phyloP scores from a whole-genome alignment of 148 eudicot genomes.

The Nyssa sinensis region DNA sequence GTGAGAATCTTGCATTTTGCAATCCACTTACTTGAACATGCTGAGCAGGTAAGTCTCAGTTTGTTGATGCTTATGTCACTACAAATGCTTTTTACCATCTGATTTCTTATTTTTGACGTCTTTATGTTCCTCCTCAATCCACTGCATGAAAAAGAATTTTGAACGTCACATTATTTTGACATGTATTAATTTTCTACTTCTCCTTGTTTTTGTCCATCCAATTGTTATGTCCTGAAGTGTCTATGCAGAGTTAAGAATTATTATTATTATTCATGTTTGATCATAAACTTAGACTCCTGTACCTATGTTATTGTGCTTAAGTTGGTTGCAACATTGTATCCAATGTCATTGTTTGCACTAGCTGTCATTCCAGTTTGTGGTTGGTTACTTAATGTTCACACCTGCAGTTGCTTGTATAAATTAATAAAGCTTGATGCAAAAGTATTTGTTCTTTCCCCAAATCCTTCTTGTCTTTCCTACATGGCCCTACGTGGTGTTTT shows the following conservation, averaged over 20 bases:
- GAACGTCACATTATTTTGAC: background rate
- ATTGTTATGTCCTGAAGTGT: background rate
- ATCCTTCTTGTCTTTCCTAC: too few relatives aligned
- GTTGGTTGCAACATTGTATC: too few relatives aligned
- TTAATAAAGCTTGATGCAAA: background rate
- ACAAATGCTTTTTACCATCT: background rate
- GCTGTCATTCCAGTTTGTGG: background rate
- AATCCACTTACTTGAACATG: slow-evolving; percentile 58
- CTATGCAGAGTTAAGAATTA: too few relatives aligned
- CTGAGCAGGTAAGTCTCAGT: slow-evolving; percentile 49
- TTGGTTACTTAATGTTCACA: background rate
- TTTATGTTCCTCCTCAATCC: background rate
- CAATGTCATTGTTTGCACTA: background rate
- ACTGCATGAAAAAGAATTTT: background rate
- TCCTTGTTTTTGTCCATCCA: background rate
- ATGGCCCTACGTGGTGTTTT: too few relatives aligned
- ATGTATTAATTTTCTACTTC: too few relatives aligned
- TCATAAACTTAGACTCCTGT: too few relatives aligned
- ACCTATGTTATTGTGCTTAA: too few relatives aligned
- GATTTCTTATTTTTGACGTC: background rate
- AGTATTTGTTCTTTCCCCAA: background rate
- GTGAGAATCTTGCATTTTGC: slow-evolving; percentile 67
- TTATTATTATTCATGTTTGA: too few relatives aligned
- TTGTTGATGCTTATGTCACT: background rate
- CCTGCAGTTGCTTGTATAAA: background rate